phyloP scores from a whole-genome alignment of 441 rosid genomes.

The Pelargonium citronellum region DNA sequence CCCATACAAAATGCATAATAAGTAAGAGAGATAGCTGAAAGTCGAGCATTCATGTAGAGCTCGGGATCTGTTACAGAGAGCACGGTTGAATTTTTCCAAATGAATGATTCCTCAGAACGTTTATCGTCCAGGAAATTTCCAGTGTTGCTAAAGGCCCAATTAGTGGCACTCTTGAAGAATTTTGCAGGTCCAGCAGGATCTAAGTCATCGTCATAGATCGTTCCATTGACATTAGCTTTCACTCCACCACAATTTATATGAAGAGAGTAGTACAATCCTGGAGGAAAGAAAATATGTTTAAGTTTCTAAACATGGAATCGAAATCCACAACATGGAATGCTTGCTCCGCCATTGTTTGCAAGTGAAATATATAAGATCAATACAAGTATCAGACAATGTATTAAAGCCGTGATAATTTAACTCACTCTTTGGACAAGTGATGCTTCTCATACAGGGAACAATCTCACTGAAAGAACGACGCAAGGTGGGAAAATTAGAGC shows the following conservation, averaged over 20 bases:
- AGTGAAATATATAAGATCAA: no score
- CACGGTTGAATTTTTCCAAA: constrained; percentile 11
- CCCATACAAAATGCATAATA: constrained; percentile 47
- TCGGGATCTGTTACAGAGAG: constrained; percentile 24
- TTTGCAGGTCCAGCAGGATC: constrained; percentile 18
- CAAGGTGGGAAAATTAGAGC: constrained; percentile 10
- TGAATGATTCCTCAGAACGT: neutral
- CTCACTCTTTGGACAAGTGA: constrained; percentile 35
- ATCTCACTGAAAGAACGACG: constrained; percentile 24
- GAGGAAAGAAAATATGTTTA: neutral
- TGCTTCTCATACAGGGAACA: constrained; percentile 33
- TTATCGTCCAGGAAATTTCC: constrained; percentile 44
- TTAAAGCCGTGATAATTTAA: neutral
- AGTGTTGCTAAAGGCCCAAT: constrained; percentile 51
- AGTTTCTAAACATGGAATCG: constrained; percentile 5
- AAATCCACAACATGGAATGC: neutral
- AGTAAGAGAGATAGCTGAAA: constrained; percentile 47
- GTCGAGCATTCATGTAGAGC: constrained; percentile 40
- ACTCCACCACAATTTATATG: constrained; percentile 54
- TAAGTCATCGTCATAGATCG: constrained; percentile 31
- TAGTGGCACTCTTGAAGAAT: constrained; percentile 11
- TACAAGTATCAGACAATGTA: no score
- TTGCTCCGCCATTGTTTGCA: no score
- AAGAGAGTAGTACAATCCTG: constrained; percentile 34
- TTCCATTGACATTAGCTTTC: constrained; percentile 11